These are phyloP conservation scores for Aspergillus sp. DNA, from an alignment of 2,329 filamentous ascomycete species.

Conservation along the genomic window DNA sequence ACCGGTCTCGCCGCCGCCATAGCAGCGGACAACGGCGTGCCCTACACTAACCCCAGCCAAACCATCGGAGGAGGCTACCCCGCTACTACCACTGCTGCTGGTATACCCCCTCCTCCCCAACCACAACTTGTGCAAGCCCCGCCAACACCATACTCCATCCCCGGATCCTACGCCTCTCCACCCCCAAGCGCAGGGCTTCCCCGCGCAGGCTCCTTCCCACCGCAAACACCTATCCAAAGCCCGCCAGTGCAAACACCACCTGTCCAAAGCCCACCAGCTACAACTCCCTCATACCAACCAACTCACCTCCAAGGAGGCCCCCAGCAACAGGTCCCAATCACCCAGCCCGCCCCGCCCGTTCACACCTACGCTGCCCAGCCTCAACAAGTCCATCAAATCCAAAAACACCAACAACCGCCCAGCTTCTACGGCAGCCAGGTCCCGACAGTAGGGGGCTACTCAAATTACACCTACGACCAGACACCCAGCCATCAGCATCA, in stretches of 20 bases:
- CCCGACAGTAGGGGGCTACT: conserved; percentile 38
- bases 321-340: conserved; percentile 18
- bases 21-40: conserved; percentile 37
- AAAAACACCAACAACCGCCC: conserved; percentile 8
- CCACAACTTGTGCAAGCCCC: conserved; percentile 21
- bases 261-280: conserved; percentile 24
- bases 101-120: conserved; percentile 16
- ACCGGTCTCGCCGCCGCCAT: conserved; percentile 46
- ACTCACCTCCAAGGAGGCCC: conserved; percentile 18
- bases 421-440: conserved; percentile 12
- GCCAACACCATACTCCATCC: conserved; percentile 23
- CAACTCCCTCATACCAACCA: conserved; percentile 30
- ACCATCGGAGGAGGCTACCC: conserved; percentile 19
- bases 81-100: background rate
- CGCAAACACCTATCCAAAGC: conserved; percentile 25
- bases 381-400: conserved; percentile 15
- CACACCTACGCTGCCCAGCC: conserved; percentile 30
- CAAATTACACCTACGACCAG: conserved; percentile 44
- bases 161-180: conserved; percentile 33
- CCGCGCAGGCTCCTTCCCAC: conserved; percentile 26
- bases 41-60: conserved; percentile 33
- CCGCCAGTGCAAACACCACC: conserved; percentile 23
- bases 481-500: conserved; percentile 21
- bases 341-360: conserved; percentile 35
- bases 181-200: conserved; percentile 36